These are phyloP conservation scores for Penicillium sp. DNA, from an alignment of 2,329 filamentous ascomycete species.

Conservation along the genomic window DNA sequence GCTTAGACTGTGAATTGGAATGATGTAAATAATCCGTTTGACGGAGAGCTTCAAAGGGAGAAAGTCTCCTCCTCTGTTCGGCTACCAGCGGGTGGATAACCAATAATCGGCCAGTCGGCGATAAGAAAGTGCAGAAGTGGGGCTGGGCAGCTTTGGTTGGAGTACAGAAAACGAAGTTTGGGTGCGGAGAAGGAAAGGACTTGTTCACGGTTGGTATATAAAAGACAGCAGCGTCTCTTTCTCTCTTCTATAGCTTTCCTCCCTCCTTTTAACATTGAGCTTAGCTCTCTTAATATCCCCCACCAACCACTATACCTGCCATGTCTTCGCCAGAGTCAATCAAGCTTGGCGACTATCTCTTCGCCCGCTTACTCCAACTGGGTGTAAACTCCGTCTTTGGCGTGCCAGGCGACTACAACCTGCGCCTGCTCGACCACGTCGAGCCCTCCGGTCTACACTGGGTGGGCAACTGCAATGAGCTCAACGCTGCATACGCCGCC, in stretches of 20 bases:
- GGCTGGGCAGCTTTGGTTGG: background rate
- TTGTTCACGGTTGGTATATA: background rate
- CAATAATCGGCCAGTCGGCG: constrained; percentile 18
- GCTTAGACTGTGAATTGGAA: background rate
- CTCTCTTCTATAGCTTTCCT: background rate
- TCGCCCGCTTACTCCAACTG: constrained; percentile 64
- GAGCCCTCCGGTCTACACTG: constrained; percentile 61
- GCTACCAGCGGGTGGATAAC: constrained; percentile 16
- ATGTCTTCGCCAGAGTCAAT: constrained; percentile 23
- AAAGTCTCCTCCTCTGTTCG: constrained; percentile 11
- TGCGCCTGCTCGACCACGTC: constrained; percentile 68
- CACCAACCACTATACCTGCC: background rate
- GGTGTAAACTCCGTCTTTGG: constrained; percentile 68
- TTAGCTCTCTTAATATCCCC: background rate
- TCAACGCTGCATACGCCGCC: constrained; percentile 62
- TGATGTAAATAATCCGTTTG: background rate
- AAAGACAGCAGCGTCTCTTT: background rate
- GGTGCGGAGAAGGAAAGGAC: background rate
- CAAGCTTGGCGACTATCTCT: constrained; percentile 57
- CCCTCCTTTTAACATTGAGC: background rate
- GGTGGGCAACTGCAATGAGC: constrained; percentile 70
- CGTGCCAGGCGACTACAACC: constrained; percentile 72
- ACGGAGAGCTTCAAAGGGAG: constrained; percentile 7
- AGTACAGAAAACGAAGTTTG: no score
- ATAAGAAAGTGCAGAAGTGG: constrained; percentile 13